A percentile compares a stretch with the other conserved stretches of the same genome.
phyloP scores from a whole-genome alignment of 352 stramenopile genomes.

The Phytopythium mirpurense region DNA sequence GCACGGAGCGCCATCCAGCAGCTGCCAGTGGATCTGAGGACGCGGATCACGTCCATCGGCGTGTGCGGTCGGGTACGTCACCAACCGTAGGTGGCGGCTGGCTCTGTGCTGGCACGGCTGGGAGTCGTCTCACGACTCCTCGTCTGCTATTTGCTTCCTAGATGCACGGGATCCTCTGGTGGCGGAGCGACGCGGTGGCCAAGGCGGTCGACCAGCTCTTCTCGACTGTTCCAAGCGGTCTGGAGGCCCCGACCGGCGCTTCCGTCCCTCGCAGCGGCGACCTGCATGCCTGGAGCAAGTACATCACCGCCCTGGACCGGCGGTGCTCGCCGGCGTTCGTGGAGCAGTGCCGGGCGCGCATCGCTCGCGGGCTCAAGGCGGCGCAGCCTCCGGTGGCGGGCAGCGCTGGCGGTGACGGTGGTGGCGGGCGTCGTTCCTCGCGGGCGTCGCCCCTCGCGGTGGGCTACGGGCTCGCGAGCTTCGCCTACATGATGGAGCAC shows the following conservation, averaged over 20 bases:
- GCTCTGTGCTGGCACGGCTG: too few species aligned
- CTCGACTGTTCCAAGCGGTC: background rate
- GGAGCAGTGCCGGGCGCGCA: conserved; percentile 17
- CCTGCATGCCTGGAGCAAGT: conserved; percentile 35
- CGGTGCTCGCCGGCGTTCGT: conserved; percentile 46
- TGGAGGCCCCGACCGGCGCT: background rate
- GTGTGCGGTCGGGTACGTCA: conserved; percentile 67
- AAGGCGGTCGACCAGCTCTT: conserved; percentile 15
- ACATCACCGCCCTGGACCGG: conserved; percentile 69
- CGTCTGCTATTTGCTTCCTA: too few species aligned
- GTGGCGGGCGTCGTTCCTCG: too few species aligned
- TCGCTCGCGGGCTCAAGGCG: background rate
- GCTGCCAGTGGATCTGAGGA: conserved; percentile 17
- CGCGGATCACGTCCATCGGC: conserved; percentile 28
- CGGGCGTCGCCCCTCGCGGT: conserved; percentile 35
- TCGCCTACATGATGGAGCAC: conserved; percentile 35
- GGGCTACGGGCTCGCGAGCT: conserved; percentile 63
- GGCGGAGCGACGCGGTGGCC: conserved; percentile 31
- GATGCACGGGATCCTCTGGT: conserved; percentile 85
- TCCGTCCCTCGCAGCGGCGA: too few species aligned
- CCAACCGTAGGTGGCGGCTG: too few species aligned
- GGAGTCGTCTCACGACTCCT: too few species aligned
- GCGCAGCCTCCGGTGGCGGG: background rate
- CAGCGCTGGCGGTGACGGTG: conserved; percentile 1
- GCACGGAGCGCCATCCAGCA: conserved; percentile 20